Conservation (phyloP, 2,329 filamentous ascomycete species). For the Cladosporium cucumerinum region DNA sequence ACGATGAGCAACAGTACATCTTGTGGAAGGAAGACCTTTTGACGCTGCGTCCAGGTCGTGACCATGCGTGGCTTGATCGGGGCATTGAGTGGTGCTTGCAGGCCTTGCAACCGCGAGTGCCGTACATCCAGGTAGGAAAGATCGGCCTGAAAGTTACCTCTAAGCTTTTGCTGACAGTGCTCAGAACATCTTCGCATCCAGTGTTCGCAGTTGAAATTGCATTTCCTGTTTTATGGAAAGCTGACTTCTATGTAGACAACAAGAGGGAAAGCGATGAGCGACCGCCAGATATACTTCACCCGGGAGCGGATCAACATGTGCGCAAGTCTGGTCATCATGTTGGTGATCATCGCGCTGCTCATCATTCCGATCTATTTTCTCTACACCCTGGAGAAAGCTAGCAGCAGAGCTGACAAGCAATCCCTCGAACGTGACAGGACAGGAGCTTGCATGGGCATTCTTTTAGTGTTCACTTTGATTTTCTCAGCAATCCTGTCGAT, state of each 20-base stretch:
- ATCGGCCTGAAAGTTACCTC: background rate
- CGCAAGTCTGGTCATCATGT: conserved; percentile 25
- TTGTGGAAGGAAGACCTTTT: conserved; percentile 41
- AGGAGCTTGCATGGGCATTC: conserved; percentile 24
- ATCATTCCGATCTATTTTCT: conserved; percentile 30
- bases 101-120: background rate
- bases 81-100: conserved; percentile 27
- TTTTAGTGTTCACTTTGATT: conserved; percentile 26
- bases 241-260: background rate
- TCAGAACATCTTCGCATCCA: background rate
- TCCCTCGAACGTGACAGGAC: conserved; percentile 16
- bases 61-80: conserved; percentile 41
- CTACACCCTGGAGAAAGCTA: conserved; percentile 24
- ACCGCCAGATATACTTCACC: conserved; percentile 25
- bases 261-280: background rate
- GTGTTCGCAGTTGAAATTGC: background rate
- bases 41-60: conserved; percentile 37
- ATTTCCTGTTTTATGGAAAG: background rate
- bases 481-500: conserved; percentile 28
- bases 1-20: conserved; percentile 34
- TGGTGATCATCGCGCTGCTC: conserved; percentile 27
- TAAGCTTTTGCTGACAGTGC: background rate
- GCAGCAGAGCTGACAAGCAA: background rate
- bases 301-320: conserved; percentile 23
- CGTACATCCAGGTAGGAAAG: background rate